These are phyloP conservation scores for Nicotiana tomentosiformis DNA, from an alignment of 257 asterid genomes.

Conservation along the genomic window DNA sequence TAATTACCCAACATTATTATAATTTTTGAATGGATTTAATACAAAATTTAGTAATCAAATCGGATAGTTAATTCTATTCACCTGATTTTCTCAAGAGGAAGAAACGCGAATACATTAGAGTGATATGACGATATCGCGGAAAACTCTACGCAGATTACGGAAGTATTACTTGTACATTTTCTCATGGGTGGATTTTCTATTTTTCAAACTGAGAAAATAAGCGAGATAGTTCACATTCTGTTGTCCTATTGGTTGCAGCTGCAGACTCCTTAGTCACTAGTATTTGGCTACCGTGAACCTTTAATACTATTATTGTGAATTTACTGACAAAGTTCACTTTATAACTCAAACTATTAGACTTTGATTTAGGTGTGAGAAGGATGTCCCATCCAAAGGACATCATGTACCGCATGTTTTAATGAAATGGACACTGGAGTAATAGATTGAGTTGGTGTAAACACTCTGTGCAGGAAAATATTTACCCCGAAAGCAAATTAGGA, in stretches of 20 bases:
- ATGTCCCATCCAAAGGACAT: not conserved
- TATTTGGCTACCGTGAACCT: too few relatives aligned
- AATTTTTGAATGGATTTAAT: not conserved
- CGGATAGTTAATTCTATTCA: not conserved
- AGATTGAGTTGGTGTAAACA: not conserved
- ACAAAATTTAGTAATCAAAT: not conserved
- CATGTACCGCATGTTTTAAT: not conserved
- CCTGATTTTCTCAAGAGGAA: not conserved
- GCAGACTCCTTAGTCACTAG: too few relatives aligned
- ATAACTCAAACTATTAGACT: not conserved
- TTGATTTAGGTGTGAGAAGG: not conserved
- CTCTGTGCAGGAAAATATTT: not conserved
- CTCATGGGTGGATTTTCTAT: too few relatives aligned
- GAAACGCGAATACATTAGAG: not conserved
- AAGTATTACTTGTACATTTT: too few relatives aligned
- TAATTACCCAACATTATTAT: not conserved
- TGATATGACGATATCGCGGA: too few relatives aligned
- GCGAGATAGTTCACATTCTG: too few relatives aligned
- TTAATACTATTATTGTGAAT: too few relatives aligned
- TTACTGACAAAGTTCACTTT: too few relatives aligned
- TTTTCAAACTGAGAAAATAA: too few relatives aligned
- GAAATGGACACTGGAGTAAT: not conserved
- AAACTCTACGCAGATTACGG: too few relatives aligned
- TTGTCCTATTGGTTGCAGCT: too few relatives aligned
- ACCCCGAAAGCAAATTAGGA: not conserved